Conservation (phyloP, 176 grass and related monocot species). For the Poa annua region DNA sequence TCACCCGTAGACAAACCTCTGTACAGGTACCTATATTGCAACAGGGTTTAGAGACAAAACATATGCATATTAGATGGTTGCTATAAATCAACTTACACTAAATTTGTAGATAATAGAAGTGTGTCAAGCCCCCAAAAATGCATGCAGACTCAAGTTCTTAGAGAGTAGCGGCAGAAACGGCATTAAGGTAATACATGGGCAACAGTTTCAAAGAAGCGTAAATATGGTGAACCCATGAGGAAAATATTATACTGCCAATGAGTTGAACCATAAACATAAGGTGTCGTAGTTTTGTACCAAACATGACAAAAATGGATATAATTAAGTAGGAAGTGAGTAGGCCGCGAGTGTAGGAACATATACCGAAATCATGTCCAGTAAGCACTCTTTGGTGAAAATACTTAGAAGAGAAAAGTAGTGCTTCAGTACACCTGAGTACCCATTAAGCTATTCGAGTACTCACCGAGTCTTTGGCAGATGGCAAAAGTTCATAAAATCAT, state of each 20-base stretch:
- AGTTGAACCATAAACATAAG: not conserved
- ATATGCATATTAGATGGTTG: not conserved
- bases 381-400: not conserved
- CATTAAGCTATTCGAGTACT: not conserved
- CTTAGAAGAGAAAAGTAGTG: not conserved
- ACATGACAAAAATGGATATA: not conserved
- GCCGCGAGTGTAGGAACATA: not conserved
- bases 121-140: too few relatives aligned
- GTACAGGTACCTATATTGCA: constrained; percentile 78
- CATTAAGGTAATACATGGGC: not conserved
- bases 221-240: not conserved
- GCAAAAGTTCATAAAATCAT: too few relatives aligned
- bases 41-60: constrained; percentile 12
- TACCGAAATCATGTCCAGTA: not conserved
- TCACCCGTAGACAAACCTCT: constrained; percentile 92
- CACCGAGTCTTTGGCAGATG: not conserved
- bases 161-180: not conserved
- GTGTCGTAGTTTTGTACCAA: not conserved
- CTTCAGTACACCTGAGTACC: constrained; percentile 3
- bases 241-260: not conserved
- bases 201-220: not conserved
- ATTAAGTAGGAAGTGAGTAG: not conserved
- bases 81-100: not conserved
- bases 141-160: not conserved
- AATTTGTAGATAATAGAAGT: not conserved